Conservation (phyloP, 129 eudicot species). For the Pittosporum tobira region DNA sequence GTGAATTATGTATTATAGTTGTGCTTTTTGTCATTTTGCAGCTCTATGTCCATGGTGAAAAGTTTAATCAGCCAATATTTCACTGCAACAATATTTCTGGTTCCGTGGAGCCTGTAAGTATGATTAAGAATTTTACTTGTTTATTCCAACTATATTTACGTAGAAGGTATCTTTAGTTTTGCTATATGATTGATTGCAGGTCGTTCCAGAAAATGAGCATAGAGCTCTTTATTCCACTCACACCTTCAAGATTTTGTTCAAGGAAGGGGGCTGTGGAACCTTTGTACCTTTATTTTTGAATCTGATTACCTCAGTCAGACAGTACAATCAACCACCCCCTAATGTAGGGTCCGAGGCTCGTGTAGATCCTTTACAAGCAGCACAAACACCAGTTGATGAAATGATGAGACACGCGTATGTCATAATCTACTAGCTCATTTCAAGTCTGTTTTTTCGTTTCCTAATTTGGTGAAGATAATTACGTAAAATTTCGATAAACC, state of each 20-base stretch:
- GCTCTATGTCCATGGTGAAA: conserved; percentile 78
- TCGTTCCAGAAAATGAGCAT: conserved; percentile 73
- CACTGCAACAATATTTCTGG: conserved; percentile 92
- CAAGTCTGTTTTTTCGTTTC: neutral
- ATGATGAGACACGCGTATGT: conserved; percentile 99
- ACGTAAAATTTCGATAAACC: neutral
- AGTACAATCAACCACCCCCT: conserved; percentile 44
- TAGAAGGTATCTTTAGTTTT: neutral
- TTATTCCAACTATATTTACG: no score
- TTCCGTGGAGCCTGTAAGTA: conserved; percentile 90
- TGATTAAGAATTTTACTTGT: neutral
- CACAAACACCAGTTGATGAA: conserved; percentile 95
- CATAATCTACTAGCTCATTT: neutral
- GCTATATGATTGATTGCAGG: conserved; percentile 30
- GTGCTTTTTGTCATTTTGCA: conserved; percentile 24
- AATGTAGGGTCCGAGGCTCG: conserved; percentile 33
- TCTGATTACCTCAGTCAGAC: conserved; percentile 65
- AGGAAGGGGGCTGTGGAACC: conserved; percentile 98
- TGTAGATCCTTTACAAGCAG: conserved; percentile 78
- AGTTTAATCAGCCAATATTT: conserved; percentile 88
- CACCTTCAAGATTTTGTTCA: conserved; percentile 83
- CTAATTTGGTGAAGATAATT: neutral
- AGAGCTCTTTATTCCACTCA: conserved; percentile 83
- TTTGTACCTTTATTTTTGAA: conserved; percentile 80
- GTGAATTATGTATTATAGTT: neutral